These are phyloP conservation scores for Colletotrichum acutatum DNA, from an alignment of 2,329 filamentous ascomycete genomes.

Conservation along the genomic window DNA sequence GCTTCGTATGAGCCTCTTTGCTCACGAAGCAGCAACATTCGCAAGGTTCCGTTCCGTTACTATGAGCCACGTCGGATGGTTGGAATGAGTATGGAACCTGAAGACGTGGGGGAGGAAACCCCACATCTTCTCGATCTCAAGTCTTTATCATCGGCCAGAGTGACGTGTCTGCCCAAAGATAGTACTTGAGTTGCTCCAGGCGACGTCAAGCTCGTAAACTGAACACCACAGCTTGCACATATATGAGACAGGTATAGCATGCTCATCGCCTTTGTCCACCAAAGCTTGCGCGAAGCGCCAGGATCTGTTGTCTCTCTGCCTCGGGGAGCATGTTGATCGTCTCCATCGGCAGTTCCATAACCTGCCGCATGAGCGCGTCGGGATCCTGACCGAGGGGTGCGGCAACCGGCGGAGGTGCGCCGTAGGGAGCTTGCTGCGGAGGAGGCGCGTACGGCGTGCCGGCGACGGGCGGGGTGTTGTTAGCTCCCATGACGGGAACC, in stretches of 20 bases:
- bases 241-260: neutral
- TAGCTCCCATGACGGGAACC: conserved; percentile 45
- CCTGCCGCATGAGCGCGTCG: conserved; percentile 81
- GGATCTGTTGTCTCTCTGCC: conserved; percentile 80
- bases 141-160: neutral
- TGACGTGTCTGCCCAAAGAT: neutral
- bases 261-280: conserved; percentile 50
- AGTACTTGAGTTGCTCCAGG: neutral
- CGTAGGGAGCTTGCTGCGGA: conserved; percentile 49
- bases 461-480: conserved; percentile 60
- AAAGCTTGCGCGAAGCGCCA: conserved; percentile 77
- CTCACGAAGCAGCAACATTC: neutral
- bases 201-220: neutral
- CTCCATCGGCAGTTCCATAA: conserved; percentile 82
- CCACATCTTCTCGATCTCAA: neutral
- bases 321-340: conserved; percentile 84
- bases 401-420: conserved; percentile 41
- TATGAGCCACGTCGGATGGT: too few relatives aligned
- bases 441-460: conserved; percentile 59
- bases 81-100: neutral
- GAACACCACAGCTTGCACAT: neutral
- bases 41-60: neutral
- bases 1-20: conserved; percentile 1
- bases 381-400: conserved; percentile 64
- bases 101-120: too few relatives aligned